A percentile compares a stretch with the other conserved stretches of the same genome.
These are phyloP conservation scores for Bacidia gigantensis DNA, from an alignment of 495 filamentous ascomycete genomes.

Conservation along the genomic window DNA sequence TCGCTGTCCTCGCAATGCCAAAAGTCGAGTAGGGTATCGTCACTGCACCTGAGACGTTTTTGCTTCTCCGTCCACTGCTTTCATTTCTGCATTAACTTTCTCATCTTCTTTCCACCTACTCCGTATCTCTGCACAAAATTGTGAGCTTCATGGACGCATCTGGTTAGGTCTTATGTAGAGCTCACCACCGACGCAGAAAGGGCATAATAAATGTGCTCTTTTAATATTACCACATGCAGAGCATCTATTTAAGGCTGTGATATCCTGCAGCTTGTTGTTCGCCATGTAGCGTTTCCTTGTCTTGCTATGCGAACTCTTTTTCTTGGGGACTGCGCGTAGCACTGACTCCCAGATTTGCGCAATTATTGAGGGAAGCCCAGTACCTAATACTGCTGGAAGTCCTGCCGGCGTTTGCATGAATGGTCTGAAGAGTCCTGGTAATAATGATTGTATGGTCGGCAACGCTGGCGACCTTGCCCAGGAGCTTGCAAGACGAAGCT, in stretches of 20 bases:
- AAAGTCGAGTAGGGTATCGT: background rate
- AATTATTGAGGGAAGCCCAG: slow-evolving; percentile 41
- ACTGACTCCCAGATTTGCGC: slow-evolving; percentile 82
- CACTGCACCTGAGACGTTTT: background rate
- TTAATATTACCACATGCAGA: slow-evolving; percentile 79
- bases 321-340: slow-evolving; percentile 89
- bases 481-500: background rate
- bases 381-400: background rate
- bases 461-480: background rate
- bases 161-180: background rate
- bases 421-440: background rate
- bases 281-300: slow-evolving; percentile 86
- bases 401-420: background rate
- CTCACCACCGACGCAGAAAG: slow-evolving; percentile 63
- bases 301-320: slow-evolving; percentile 96
- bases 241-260: slow-evolving; percentile 72
- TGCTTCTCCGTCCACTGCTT: background rate
- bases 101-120: slow-evolving; percentile 23
- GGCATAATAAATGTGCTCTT: slow-evolving; percentile 74
- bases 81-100: background rate
- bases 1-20: background rate
- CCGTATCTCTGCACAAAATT: slow-evolving; percentile 21
- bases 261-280: slow-evolving; percentile 84
- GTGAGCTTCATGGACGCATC: slow-evolving; percentile 2
- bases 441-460: background rate